A percentile compares a stretch with the other conserved stretches of the same genome.
Evolutionary conservation across 2,329 filamentous ascomycete species (phyloP).

Genomic region (Lithohypha guttulata): DNA sequence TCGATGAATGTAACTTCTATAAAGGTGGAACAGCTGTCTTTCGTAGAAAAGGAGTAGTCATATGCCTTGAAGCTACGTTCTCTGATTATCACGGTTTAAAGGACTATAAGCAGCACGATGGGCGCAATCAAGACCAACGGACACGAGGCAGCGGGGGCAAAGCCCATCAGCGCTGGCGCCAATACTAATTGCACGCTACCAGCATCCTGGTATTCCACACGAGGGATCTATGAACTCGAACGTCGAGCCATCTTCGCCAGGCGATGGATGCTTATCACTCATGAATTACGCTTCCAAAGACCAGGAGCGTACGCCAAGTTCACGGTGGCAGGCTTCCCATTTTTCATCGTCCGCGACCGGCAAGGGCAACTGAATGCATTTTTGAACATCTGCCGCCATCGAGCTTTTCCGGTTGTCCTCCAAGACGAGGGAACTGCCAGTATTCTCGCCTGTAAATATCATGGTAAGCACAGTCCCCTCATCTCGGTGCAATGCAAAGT

Average conservation of each 20-base stretch:
- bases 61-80: too few relatives aligned
- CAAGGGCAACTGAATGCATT: slow-evolving; percentile 46
- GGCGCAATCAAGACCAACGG: too few relatives aligned
- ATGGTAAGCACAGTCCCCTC: too few relatives aligned
- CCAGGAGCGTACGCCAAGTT: slow-evolving; percentile 29
- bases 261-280: slow-evolving; percentile 33
- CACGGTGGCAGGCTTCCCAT: slow-evolving; percentile 38
- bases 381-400: slow-evolving; percentile 53
- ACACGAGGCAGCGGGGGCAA: too few relatives aligned
- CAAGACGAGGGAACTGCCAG: slow-evolving; percentile 18
- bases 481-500: too few relatives aligned
- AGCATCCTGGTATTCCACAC: slow-evolving; percentile 42
- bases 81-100: too few relatives aligned
- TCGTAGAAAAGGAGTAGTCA: too few relatives aligned
- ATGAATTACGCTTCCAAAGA: slow-evolving; percentile 37
- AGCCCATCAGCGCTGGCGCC: too few relatives aligned
- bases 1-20: too few relatives aligned
- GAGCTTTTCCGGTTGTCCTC: slow-evolving; percentile 45
- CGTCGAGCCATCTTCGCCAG: slow-evolving; percentile 40
- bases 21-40: too few relatives aligned
- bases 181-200: too few relatives aligned
- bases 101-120: too few relatives aligned
- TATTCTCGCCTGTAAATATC: slow-evolving; percentile 46
- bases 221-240: slow-evolving; percentile 41
- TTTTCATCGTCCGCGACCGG: slow-evolving; percentile 42